phyloP scores from a whole-genome alignment of 2,329 filamentous ascomycete species.

The Helotiales sp. region DNA sequence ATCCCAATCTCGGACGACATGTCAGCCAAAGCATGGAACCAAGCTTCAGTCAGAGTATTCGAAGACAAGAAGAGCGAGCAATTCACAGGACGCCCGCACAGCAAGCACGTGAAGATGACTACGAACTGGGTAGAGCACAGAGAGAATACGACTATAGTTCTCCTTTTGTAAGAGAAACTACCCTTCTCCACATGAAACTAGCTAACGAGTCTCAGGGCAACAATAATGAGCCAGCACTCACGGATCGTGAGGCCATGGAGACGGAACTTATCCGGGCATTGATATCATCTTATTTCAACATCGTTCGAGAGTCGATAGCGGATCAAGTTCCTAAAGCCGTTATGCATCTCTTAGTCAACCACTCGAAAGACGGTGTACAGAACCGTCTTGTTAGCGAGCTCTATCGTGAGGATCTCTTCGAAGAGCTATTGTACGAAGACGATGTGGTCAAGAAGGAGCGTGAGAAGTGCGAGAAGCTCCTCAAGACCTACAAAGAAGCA shows the following conservation, averaged over 20 bases:
- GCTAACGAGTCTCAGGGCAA: slow-evolving; percentile 45
- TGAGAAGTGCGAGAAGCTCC: slow-evolving; percentile 96
- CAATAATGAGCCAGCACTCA: slow-evolving; percentile 79
- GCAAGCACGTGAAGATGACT: slow-evolving; percentile 47
- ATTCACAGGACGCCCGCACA: slow-evolving; percentile 46
- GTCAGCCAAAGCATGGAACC: slow-evolving; percentile 78
- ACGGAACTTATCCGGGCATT: slow-evolving; percentile 95
- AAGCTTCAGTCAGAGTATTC: slow-evolving; percentile 80
- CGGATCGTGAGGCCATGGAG: slow-evolving; percentile 94
- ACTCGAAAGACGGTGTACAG: slow-evolving; percentile 97
- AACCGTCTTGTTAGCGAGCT: slow-evolving; percentile 94
- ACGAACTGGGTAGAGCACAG: slow-evolving; percentile 33
- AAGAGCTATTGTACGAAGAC: slow-evolving; percentile 94
- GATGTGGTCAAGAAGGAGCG: slow-evolving; percentile 96
- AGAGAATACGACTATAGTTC: slow-evolving; percentile 43
- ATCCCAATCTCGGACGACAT: slow-evolving; percentile 56
- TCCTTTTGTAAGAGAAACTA: slow-evolving; percentile 45
- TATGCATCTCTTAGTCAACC: slow-evolving; percentile 98
- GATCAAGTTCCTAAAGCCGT: slow-evolving; percentile 98
- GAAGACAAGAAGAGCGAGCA: slow-evolving; percentile 60
- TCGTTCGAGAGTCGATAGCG: slow-evolving; percentile 96
- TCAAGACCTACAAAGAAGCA: slow-evolving; percentile 94
- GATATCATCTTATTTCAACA: slow-evolving; percentile 98
- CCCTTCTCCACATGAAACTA: slow-evolving; percentile 1
- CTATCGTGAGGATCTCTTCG: slow-evolving; percentile 88